Evolutionary conservation across 495 filamentous ascomycete species (phyloP), one percentile per base, ranked within the genome.

Genomic region (Neurospora tetrasperma): DNA sequence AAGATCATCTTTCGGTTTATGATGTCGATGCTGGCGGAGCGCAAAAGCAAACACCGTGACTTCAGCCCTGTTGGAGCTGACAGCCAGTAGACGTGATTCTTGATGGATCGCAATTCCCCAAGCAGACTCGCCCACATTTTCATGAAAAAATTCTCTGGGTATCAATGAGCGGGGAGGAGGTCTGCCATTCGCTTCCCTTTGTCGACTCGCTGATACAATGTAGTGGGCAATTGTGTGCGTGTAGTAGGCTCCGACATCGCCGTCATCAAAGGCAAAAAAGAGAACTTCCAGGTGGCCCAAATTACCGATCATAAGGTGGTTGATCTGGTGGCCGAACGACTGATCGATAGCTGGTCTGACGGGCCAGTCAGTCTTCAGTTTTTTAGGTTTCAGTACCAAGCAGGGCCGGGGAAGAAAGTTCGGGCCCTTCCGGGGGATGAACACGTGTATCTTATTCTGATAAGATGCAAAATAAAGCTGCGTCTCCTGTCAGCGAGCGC

Each of bases 41-140:
- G 91, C 92, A 79, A 93, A 93, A 4, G 90, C 90, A 78, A 92
- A 93, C 18, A 96, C 87, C 5, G 85, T 88, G 69, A 96, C 88
- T 40, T 87, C 82, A 38, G 85, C 80, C 4, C 76, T 86, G 77
- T 99, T 98, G 0, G 92, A 88, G 71, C 90, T 90, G 20, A 95
- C 90, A 0, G 94, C 96, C 71, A 99, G 88, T 44, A 97, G 80
- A 3, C 94, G 86, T 14, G 91, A 90, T 73, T 89, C 84, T 74
- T 90, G 88, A 76, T 98, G 95, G 16, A 96, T 87, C 8, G 95
- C 92, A 43, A 99, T 78, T 1, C 96, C 96, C 96, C 96, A 99
- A 5, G 93, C 95, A 73, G 92, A 94, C 38, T 78, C 81, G 2
- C 85, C 88, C 23, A 98, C 93, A 80, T 91, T 91, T 71, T 91